Conservation (phyloP, 345 rosid genomes). For the Mangifera indica region DNA sequence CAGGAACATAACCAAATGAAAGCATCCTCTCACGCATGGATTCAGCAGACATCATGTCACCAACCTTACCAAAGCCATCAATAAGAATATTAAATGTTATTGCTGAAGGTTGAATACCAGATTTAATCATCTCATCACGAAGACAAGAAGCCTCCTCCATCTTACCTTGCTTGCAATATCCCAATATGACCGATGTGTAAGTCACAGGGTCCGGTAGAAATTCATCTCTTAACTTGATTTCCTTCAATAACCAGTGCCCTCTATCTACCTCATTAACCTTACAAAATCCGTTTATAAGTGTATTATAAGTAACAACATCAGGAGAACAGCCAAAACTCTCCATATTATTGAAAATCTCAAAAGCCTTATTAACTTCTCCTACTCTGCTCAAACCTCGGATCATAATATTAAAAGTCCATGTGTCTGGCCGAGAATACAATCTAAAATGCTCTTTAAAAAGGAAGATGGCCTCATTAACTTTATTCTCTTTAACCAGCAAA, state of each 20-base stretch:
- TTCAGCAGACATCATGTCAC: slow-evolving; percentile 54
- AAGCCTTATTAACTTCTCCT: slow-evolving; percentile 48
- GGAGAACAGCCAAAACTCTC: slow-evolving; percentile 58
- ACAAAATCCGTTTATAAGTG: slow-evolving; percentile 73
- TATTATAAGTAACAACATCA: slow-evolving; percentile 66
- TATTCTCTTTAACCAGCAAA: slow-evolving; percentile 48
- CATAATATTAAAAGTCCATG: slow-evolving; percentile 75
- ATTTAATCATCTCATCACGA: slow-evolving; percentile 56
- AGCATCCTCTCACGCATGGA: slow-evolving; percentile 49
- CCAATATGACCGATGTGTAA: slow-evolving; percentile 70
- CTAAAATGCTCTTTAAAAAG: slow-evolving; percentile 47
- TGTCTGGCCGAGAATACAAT: slow-evolving; percentile 45
- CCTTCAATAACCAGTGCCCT: slow-evolving; percentile 50
- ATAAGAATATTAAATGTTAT: slow-evolving; percentile 77
- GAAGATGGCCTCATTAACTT: slow-evolving; percentile 54
- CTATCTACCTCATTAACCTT: slow-evolving; percentile 53
- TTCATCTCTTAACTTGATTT: slow-evolving; percentile 34
- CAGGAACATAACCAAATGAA: slow-evolving; percentile 51
- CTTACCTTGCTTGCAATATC: slow-evolving; percentile 69
- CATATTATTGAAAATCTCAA: slow-evolving; percentile 57
- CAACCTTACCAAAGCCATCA: slow-evolving; percentile 74
- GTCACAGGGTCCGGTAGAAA: slow-evolving; percentile 59
- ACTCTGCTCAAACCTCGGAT: slow-evolving; percentile 62
- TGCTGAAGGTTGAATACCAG: slow-evolving; percentile 49
- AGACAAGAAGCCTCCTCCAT: slow-evolving; percentile 59